Conservation (phyloP, 352 stramenopile genomes). For the Aphanomyces invadans region DNA sequence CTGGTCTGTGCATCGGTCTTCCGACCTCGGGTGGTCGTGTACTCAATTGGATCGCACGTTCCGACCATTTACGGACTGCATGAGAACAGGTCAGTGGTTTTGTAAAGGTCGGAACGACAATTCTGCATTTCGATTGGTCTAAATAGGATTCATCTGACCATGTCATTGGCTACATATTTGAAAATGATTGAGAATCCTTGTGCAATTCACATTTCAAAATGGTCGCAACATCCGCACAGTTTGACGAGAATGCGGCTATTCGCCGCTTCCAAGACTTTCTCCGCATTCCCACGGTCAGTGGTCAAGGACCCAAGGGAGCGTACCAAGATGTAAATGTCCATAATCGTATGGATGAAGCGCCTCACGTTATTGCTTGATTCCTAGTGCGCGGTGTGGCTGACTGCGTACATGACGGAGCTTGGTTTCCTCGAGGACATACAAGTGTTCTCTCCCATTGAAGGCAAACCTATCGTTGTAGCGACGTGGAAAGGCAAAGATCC, state of each 20-base stretch:
- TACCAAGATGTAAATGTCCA: constrained; percentile 37
- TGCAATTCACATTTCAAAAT: no score
- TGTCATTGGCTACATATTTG: no score
- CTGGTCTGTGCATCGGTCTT: no score
- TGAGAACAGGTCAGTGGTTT: no score
- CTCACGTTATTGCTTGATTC: not conserved
- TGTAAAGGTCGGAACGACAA: no score
- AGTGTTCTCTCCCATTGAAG: constrained; percentile 43
- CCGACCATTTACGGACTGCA: no score
- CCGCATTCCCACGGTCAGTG: constrained; percentile 66
- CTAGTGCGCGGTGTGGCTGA: constrained; percentile 58
- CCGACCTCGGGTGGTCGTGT: no score
- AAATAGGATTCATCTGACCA: no score
- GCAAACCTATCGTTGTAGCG: constrained; percentile 87
- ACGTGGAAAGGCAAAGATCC: constrained; percentile 81
- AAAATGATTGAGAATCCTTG: no score
- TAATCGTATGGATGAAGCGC: not conserved
- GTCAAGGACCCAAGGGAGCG: constrained; percentile 47
- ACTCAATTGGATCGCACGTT: no score
- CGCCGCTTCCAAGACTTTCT: constrained; percentile 66
- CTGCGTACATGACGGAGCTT: constrained; percentile 40
- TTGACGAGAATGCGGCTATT: constrained; percentile 17
- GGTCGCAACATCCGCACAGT: not conserved
- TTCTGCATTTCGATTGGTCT: no score
- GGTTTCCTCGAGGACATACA: constrained; percentile 50